Conservation (phyloP, 495 filamentous ascomycete genomes). For the Hyphodiscus hymeniophilus region DNA sequence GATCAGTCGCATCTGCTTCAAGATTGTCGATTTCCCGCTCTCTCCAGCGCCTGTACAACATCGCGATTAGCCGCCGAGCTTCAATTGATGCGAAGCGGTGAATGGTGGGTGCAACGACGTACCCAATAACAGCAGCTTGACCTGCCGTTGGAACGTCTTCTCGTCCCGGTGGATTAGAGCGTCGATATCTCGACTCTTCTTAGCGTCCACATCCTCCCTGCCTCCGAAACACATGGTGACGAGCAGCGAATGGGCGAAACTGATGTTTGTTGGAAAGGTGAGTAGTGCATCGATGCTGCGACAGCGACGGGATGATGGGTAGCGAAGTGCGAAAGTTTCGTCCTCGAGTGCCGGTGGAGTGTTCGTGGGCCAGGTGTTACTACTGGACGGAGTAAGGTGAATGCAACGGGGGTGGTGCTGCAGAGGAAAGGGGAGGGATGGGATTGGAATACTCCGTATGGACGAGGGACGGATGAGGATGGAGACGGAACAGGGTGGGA, state of each 20-base stretch:
- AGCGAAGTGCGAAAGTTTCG: no score
- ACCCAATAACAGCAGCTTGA: constrained; percentile 82
- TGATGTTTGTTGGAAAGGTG: no score
- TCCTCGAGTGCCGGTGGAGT: no score
- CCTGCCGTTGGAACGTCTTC: constrained; percentile 68
- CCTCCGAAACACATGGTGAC: constrained; percentile 56
- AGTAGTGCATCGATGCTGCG: no score
- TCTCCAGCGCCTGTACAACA: constrained; percentile 75
- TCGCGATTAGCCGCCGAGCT: constrained; percentile 1
- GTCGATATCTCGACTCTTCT: constrained; percentile 62
- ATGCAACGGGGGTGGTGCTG: no score
- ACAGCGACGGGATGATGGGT: no score
- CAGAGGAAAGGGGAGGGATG: no score
- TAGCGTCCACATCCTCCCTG: constrained; percentile 40
- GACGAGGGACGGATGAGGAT: no score
- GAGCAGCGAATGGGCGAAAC: background rate
- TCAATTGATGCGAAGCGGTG: background rate
- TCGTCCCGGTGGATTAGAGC: constrained; percentile 70
- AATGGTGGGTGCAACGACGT: constrained; percentile 22
- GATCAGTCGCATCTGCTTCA: constrained; percentile 99
- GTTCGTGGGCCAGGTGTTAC: no score
- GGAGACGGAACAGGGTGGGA: no score
- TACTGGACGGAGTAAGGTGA: no score
- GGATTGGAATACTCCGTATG: no score
- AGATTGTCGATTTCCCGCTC: constrained; percentile 94